phyloP scores from a whole-genome alignment of 2,329 filamentous ascomycete species.

The Colletotrichum limetticola region DNA sequence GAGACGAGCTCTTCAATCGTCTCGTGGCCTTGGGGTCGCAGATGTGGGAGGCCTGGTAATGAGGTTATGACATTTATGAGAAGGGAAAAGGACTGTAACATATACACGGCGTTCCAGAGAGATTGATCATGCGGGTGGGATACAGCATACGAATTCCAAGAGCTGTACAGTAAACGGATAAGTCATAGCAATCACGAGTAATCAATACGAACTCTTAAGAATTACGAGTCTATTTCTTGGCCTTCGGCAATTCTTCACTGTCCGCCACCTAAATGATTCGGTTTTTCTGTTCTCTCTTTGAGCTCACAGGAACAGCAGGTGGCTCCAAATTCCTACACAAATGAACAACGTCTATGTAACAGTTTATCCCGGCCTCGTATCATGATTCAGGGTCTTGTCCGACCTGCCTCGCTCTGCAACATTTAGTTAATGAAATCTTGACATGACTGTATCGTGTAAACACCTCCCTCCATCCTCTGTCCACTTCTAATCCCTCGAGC shows the following conservation, averaged over 20 bases:
- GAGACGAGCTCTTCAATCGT: slow-evolving; percentile 86
- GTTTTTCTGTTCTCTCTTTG: too few relatives aligned
- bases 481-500: not conserved
- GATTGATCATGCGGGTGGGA: too few relatives aligned
- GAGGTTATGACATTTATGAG: not conserved
- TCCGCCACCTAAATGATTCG: too few relatives aligned
- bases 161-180: not conserved
- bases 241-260: not conserved
- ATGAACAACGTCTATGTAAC: too few relatives aligned
- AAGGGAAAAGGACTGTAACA: not conserved
- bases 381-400: too few relatives aligned
- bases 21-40: slow-evolving; percentile 80
- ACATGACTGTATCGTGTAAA: not conserved
- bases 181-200: not conserved
- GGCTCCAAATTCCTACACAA: too few relatives aligned
- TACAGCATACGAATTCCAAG: not conserved
- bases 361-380: fast-evolving
- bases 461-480: not conserved
- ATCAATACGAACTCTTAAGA: too few relatives aligned
- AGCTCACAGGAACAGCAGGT: too few relatives aligned
- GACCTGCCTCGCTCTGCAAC: too few relatives aligned
- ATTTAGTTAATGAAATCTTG: not conserved
- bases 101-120: not conserved
- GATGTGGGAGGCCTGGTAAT: slow-evolving; percentile 83
- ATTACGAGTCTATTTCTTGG: not conserved